phyloP scores from a whole-genome alignment of 176 grass and related monocot genomes.

The Carex parvula region DNA sequence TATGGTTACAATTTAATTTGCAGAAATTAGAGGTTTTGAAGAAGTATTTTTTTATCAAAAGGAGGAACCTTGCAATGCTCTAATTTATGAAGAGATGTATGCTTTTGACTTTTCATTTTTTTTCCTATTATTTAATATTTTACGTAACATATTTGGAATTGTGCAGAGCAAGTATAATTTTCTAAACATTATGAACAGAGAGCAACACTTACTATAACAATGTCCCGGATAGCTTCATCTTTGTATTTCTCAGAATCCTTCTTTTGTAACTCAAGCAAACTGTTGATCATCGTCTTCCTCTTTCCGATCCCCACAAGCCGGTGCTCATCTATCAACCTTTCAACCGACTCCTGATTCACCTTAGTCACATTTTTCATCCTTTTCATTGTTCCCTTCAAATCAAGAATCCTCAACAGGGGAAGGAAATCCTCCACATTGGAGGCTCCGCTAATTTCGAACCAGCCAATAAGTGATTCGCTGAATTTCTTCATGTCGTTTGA shows the following conservation, averaged over 20 bases:
- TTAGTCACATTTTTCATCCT: neutral
- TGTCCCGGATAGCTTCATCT: neutral
- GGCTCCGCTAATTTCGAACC: neutral
- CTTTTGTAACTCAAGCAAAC: slow-evolving; percentile 26
- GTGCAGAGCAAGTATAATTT: neutral
- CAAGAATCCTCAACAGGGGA: slow-evolving; percentile 19
- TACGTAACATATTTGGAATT: neutral
- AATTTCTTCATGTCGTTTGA: slow-evolving; percentile 14
- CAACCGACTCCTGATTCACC: slow-evolving; percentile 3
- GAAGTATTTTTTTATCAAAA: no score
- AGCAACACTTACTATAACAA: slow-evolving; percentile 7
- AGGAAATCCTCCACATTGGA: slow-evolving; percentile 10
- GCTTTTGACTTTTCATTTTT: neutral
- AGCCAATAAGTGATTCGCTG: neutral
- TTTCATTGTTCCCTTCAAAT: slow-evolving; percentile 18
- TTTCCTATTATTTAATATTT: no score
- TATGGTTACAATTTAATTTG: neutral
- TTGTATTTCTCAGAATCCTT: slow-evolving; percentile 28
- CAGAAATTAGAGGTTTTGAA: neutral
- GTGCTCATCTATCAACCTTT: slow-evolving; percentile 18
- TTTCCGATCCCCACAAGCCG: neutral
- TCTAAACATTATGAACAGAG: neutral
- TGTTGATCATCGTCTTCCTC: slow-evolving; percentile 11
- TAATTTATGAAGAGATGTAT: no score
- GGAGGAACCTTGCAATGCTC: no score